Evolutionary conservation across 2,329 filamentous ascomycete genomes (phyloP).

Genomic region (Colletotrichum spaethianum): DNA sequence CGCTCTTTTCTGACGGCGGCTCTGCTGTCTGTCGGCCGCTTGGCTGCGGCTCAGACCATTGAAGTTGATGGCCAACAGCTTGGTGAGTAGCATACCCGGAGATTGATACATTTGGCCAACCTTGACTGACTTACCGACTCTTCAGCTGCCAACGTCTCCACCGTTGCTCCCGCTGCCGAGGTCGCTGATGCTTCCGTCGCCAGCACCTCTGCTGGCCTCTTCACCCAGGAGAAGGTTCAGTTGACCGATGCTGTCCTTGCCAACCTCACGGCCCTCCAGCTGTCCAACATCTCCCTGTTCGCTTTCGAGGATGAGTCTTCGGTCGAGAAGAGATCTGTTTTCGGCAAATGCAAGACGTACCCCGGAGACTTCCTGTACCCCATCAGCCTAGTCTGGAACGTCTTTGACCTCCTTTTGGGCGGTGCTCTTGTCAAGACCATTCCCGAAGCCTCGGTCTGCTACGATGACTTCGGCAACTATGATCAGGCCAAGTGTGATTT

Average conservation of each 20-base stretch:
- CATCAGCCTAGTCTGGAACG: conserved; percentile 46
- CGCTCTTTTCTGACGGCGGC: conserved; percentile 36
- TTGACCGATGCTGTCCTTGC: conserved; percentile 53
- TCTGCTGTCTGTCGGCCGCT: conserved; percentile 31
- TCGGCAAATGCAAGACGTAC: conserved; percentile 51
- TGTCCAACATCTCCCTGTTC: conserved; percentile 51
- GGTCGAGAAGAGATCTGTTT: conserved; percentile 42
- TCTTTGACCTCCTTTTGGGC: conserved; percentile 54
- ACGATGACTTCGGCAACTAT: conserved; percentile 50
- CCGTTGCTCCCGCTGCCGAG: conserved; percentile 44
- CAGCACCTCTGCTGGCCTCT: conserved; percentile 25
- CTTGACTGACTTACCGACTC: conserved; percentile 17
- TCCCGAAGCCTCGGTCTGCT: conserved; percentile 52
- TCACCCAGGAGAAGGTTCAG: conserved; percentile 47
- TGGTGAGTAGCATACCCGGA: conserved; percentile 39
- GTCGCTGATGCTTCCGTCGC: conserved; percentile 22
- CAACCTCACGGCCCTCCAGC: conserved; percentile 49
- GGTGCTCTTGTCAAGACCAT: conserved; percentile 49
- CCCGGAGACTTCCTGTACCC: conserved; percentile 53
- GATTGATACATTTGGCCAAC: not conserved
- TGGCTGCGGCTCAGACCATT: conserved; percentile 46
- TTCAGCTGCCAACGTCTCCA: conserved; percentile 44
- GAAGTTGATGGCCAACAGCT: conserved; percentile 45
- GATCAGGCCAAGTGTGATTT: conserved; percentile 49
- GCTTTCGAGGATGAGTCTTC: conserved; percentile 47